phyloP scores from a whole-genome alignment of 371 early-diverging fungal species.

The Lichtheimia hyalospora region DNA sequence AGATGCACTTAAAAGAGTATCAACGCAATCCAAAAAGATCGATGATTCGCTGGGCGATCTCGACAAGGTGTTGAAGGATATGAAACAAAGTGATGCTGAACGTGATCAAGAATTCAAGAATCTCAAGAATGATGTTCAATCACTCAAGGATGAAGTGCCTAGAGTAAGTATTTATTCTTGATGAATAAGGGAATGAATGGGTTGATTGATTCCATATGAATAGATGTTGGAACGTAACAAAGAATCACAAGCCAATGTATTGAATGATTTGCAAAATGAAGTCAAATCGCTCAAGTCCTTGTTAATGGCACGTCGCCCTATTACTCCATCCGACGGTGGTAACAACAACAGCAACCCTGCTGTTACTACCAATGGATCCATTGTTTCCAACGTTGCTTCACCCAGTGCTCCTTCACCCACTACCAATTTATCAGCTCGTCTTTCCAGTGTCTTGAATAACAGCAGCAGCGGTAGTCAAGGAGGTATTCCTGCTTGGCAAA shows the following conservation, averaged over 20 bases:
- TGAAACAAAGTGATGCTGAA: conserved; percentile 71
- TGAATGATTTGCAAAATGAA: conserved; percentile 90
- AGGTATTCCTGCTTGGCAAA: conserved; percentile 11
- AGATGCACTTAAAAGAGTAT: conserved; percentile 69
- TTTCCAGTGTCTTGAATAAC: conserved; percentile 3
- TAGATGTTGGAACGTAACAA: conserved; percentile 77
- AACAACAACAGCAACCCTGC: too few species aligned
- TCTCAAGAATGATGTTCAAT: conserved; percentile 78
- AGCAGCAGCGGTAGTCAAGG: neutral
- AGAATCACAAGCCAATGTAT: conserved; percentile 68
- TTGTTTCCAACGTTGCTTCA: neutral
- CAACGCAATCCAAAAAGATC: conserved; percentile 74
- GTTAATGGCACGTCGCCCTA: conserved; percentile 72
- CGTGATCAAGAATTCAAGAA: conserved; percentile 72
- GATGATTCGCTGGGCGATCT: conserved; percentile 72
- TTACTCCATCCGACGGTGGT: neutral
- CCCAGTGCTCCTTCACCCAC: neutral
- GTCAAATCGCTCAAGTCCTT: conserved; percentile 90
- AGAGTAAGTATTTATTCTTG: conserved; percentile 44
- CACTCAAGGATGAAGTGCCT: conserved; percentile 73
- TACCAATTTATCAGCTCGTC: neutral
- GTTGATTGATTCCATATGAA: neutral
- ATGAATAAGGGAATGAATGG: too few species aligned
- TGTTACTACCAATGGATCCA: neutral
- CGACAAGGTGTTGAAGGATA: conserved; percentile 63